These are phyloP conservation scores for Gamarada debralockiae DNA, from an alignment of 495 filamentous ascomycete genomes.

Conservation along the genomic window DNA sequence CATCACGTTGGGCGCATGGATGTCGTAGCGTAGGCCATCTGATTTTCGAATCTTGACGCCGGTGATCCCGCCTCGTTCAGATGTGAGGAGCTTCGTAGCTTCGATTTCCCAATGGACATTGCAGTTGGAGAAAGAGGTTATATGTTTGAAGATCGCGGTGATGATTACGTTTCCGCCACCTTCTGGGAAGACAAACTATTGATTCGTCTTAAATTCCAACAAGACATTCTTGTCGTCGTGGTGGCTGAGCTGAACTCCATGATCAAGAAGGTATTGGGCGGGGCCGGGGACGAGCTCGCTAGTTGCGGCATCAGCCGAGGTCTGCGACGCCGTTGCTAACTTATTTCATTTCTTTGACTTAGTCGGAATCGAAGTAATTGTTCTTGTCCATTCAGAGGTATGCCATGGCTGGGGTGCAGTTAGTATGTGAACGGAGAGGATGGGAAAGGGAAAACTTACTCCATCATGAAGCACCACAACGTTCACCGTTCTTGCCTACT, in stretches of 20 bases:
- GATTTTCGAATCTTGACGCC: conserved; percentile 11
- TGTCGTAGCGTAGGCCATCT: conserved; percentile 6
- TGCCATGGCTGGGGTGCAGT: too few species aligned
- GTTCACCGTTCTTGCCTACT: conserved; percentile 9
- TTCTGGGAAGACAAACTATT: conserved; percentile 8
- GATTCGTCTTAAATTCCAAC: conserved; percentile 13
- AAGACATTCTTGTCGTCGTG: conserved; percentile 9
- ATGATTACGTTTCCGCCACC: conserved; percentile 11
- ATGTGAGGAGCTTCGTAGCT: not conserved
- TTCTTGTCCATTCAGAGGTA: conserved; percentile 2
- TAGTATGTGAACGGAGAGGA: too few species aligned
- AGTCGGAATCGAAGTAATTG: conserved; percentile 5
- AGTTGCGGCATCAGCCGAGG: conserved; percentile 1
- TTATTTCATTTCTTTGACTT: conserved; percentile 5
- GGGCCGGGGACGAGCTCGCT: conserved; percentile 1
- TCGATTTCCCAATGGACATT: conserved; percentile 8
- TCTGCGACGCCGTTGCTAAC: conserved; percentile 6
- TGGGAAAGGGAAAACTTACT: too few species aligned
- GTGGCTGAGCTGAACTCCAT: conserved; percentile 5
- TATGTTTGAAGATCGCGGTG: conserved; percentile 6
- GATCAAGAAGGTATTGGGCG: conserved; percentile 5
- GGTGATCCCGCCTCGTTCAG: not conserved
- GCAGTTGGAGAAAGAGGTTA: not conserved
- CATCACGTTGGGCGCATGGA: not conserved
- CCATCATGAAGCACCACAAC: conserved; percentile 11